phyloP scores from a whole-genome alignment of 2,329 filamentous ascomycete genomes.

The Dothiorella sarmentorum region DNA sequence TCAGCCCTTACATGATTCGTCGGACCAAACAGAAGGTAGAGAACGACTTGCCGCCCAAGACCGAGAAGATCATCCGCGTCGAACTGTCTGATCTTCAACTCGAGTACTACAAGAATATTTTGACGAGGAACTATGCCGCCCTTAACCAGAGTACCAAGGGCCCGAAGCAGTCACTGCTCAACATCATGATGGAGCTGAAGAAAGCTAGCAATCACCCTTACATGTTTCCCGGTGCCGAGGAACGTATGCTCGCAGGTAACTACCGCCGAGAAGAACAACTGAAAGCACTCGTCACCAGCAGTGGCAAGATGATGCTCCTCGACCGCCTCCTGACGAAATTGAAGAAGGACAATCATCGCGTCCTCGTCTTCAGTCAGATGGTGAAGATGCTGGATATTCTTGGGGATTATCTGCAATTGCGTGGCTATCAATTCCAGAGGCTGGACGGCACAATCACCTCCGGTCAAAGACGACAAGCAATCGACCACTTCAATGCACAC shows the following conservation, averaged over 20 bases:
- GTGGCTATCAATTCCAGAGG: slow-evolving; percentile 92
- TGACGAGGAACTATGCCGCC: slow-evolving; percentile 93
- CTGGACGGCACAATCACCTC: slow-evolving; percentile 93
- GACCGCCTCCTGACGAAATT: slow-evolving; percentile 93
- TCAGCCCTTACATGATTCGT: slow-evolving; percentile 91
- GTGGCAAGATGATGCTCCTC: slow-evolving; percentile 99
- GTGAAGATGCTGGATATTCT: slow-evolving; percentile 97
- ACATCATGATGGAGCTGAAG: slow-evolving; percentile 99
- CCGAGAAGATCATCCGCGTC: slow-evolving; percentile 97
- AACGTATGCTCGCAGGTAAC: slow-evolving; percentile 78
- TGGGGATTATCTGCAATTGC: slow-evolving; percentile 85
- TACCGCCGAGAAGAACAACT: slow-evolving; percentile 83
- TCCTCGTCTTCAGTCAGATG: slow-evolving; percentile 99
- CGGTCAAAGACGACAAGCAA: slow-evolving; percentile 82
- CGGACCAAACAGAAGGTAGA: slow-evolving; percentile 97
- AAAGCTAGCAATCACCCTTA: slow-evolving; percentile 99
- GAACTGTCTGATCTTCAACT: slow-evolving; percentile 94
- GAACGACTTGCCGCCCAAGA: slow-evolving; percentile 92
- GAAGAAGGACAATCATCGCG: slow-evolving; percentile 88
- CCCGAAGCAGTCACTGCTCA: slow-evolving; percentile 90
- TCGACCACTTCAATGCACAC: slow-evolving; percentile 98
- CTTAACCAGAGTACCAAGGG: slow-evolving; percentile 86
- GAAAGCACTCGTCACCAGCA: slow-evolving; percentile 90
- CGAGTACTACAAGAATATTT: slow-evolving; percentile 98
- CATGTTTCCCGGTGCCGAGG: slow-evolving; percentile 93